Evolutionary conservation across 176 grass and related monocot genomes (phyloP), one percentile per base, ranked within the genome.

Genomic region (Musa troglodytarum): DNA sequence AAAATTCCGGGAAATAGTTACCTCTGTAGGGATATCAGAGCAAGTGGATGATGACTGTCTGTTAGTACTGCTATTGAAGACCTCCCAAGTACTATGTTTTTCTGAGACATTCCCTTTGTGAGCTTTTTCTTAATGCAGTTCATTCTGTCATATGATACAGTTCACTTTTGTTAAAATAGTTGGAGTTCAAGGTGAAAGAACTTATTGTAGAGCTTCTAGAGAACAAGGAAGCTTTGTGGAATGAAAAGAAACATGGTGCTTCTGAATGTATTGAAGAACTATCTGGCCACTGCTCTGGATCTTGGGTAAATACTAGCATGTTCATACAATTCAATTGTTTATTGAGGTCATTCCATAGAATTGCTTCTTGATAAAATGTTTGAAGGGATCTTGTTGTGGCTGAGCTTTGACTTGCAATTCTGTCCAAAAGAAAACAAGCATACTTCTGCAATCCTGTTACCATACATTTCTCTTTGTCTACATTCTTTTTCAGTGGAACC

Each of bases 171-270:
- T 69, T 20, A 53, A 29, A 25, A 73, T 64, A 89, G 87, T 81
- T 92, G 81, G 90, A 92, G 76, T 89, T 84, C 83, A 69, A 83
- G 79, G 61, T 87, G 76, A 92, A 89, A 77, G 12, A 82, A 73
- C 78, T 85, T 56, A 71, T 87, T 83, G 62, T 52, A 78, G 82
- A 87, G 75, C 82, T 92, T 81, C 81, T 92, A 84, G 61, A 68
- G 64, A 83, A 75, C 49, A 87, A 79, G 82, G 84, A 92, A 89
- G 53, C n/a, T 78, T 67, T 81, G 59, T 89, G 90, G 90, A 25
- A 76, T 78, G 76, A 85, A 77, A 89, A 87, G 81, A 92, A 82
- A 63, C 61, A 61, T 65, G 50, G 56, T 86, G 78, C 77, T 89
- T 92, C 73, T 79, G 81, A 82, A 62, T 87, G 81, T 71, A 87